Evolutionary conservation across 495 filamentous ascomycete species (phyloP).

Genomic region (Penicillium lividum): DNA sequence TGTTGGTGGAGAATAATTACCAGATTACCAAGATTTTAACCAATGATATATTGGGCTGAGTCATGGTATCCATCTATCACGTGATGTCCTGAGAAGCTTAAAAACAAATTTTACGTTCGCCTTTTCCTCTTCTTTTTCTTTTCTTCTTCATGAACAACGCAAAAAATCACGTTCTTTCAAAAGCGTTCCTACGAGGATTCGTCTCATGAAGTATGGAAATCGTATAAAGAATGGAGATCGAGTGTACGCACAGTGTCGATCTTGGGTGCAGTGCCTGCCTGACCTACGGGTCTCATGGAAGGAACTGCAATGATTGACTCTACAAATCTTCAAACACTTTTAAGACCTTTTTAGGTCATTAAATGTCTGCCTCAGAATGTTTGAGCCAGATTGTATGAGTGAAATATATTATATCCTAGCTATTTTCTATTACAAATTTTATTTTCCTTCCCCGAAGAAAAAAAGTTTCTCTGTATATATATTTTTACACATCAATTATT

Average conservation of each 20-base stretch:
- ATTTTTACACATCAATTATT: not conserved
- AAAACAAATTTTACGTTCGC: slow-evolving; percentile 18
- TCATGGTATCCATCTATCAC: slow-evolving; percentile 9
- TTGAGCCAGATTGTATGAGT: not conserved
- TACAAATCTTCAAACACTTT: slow-evolving; percentile 44
- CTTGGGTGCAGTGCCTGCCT: slow-evolving; percentile 68
- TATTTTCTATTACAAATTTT: slow-evolving; percentile 19
- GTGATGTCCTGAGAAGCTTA: slow-evolving; percentile 17
- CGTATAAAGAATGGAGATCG: slow-evolving; percentile 67
- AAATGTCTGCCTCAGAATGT: not conserved
- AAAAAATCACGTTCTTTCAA: slow-evolving; percentile 63
- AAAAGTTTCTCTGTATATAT: slow-evolving; percentile 11
- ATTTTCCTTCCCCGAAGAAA: slow-evolving; percentile 12
- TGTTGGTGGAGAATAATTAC: not conserved
- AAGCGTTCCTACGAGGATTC: slow-evolving; percentile 61
- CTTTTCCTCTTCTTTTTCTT: slow-evolving; percentile 29
- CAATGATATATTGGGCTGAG: slow-evolving; percentile 2
- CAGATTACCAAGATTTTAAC: not conserved
- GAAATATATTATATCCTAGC: slow-evolving; percentile 4
- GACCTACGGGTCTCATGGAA: slow-evolving; percentile 47
- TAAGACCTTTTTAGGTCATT: not conserved
- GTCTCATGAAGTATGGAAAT: slow-evolving; percentile 63
- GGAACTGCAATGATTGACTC: slow-evolving; percentile 70
- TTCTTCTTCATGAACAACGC: slow-evolving; percentile 64
- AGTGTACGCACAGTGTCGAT: slow-evolving; percentile 52